A percentile compares a stretch with the other conserved stretches of the same genome.
Evolutionary conservation across 2,329 filamentous ascomycete species (phyloP).

Genomic region (Colletotrichum neosansevieriae): DNA sequence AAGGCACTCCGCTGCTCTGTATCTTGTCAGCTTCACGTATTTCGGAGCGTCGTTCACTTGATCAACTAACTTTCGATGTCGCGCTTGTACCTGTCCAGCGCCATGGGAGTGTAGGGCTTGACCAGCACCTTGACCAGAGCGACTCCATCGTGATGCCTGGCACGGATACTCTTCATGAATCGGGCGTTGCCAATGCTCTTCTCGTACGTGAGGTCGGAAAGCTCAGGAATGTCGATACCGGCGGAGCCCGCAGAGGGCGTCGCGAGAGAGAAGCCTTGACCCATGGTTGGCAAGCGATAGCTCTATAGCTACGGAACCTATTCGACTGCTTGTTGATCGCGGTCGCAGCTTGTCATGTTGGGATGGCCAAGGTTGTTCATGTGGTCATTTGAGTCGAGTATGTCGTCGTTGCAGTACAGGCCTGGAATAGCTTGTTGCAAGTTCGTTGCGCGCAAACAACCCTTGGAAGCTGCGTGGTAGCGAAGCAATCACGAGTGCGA

Average conservation of each 20-base stretch:
- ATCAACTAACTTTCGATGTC: slow-evolving; percentile 73
- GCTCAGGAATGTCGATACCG: slow-evolving; percentile 92
- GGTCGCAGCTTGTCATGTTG: slow-evolving; percentile 31
- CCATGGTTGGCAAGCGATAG: slow-evolving; percentile 70
- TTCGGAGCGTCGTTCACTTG: neutral
- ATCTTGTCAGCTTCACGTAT: slow-evolving; percentile 14
- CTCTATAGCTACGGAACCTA: slow-evolving; percentile 27
- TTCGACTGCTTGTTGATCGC: slow-evolving; percentile 30
- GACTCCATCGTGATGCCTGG: slow-evolving; percentile 88
- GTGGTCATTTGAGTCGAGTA: slow-evolving; percentile 11
- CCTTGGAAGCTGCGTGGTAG: neutral
- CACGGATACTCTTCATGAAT: slow-evolving; percentile 97
- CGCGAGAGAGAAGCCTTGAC: slow-evolving; percentile 94
- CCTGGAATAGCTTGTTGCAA: neutral
- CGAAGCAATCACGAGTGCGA: slow-evolving; percentile 34
- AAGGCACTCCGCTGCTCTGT: slow-evolving; percentile 84
- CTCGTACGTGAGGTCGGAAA: slow-evolving; percentile 91
- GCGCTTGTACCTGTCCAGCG: slow-evolving; percentile 82
- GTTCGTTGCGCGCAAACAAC: neutral
- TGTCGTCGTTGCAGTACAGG: too few species aligned
- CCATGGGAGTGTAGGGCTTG: slow-evolving; percentile 88
- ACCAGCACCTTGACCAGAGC: slow-evolving; percentile 95
- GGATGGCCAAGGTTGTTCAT: neutral
- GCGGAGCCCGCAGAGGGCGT: slow-evolving; percentile 92
- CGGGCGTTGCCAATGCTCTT: slow-evolving; percentile 90